Conservation (phyloP, 208 protist genomes). For the Trichomonas gallinae region DNA sequence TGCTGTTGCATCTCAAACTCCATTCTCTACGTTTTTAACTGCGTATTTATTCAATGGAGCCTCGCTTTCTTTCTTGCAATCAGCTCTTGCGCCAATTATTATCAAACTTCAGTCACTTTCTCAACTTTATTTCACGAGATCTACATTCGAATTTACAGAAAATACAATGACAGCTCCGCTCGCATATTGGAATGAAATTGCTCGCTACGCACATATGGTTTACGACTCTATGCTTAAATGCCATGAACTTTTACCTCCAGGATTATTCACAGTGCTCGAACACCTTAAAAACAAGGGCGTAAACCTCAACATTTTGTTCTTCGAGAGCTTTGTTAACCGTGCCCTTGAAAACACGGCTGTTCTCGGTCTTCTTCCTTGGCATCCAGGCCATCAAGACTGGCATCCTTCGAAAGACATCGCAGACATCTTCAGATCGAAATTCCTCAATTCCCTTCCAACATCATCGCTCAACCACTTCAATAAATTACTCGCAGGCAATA, state of each 20-base stretch:
- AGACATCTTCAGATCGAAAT: background rate
- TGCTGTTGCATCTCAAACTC: background rate
- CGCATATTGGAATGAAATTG: background rate
- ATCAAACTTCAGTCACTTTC: constrained; percentile 19
- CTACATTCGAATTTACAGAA: background rate
- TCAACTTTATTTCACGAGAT: background rate
- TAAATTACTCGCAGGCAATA: background rate
- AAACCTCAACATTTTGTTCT: background rate
- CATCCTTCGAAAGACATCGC: constrained; percentile 1
- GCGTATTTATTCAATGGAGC: constrained; percentile 3
- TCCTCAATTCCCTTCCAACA: background rate
- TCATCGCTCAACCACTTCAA: background rate
- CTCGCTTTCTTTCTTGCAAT: background rate
- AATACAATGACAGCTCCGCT: background rate
- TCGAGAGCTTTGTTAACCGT: background rate
- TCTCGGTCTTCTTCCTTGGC: background rate
- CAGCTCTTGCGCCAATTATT: background rate
- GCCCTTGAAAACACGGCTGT: background rate
- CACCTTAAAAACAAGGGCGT: background rate
- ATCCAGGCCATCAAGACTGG: background rate
- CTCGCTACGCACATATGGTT: background rate
- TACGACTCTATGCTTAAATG: background rate
- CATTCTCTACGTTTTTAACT: background rate
- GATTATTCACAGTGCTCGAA: background rate
- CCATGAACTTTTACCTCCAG: background rate